These are phyloP conservation scores for Coix lacrymajobi DNA, from an alignment of 176 grass and related monocot species.

Conservation along the genomic window DNA sequence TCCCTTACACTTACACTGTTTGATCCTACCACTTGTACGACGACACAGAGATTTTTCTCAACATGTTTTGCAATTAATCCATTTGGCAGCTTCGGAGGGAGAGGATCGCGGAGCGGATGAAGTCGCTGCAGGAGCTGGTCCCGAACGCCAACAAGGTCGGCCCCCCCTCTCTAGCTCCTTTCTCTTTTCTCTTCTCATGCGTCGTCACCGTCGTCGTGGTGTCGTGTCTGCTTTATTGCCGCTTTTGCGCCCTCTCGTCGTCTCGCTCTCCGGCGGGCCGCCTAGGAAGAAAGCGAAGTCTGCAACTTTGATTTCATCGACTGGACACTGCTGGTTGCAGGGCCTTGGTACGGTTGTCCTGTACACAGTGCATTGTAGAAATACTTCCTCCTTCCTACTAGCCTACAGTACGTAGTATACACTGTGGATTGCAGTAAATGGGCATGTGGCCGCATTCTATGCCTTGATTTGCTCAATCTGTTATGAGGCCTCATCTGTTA, in stretches of 20 bases:
- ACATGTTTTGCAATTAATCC: neutral
- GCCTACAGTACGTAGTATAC: too few relatives aligned
- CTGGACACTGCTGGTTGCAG: too few relatives aligned
- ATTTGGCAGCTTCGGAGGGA: slow-evolving; percentile 73
- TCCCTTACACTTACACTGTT: too few relatives aligned
- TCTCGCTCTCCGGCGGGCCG: neutral
- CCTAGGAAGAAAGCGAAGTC: too few relatives aligned
- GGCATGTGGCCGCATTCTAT: too few relatives aligned
- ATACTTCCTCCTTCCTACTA: too few relatives aligned
- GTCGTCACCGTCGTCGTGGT: neutral
- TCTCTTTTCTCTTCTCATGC: neutral
- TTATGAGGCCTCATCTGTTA: too few relatives aligned
- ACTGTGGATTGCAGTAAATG: too few relatives aligned
- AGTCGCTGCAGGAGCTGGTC: slow-evolving; percentile 87
- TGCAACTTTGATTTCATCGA: too few relatives aligned
- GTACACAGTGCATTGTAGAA: too few relatives aligned
- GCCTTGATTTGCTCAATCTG: too few relatives aligned
- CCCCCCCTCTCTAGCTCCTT: neutral
- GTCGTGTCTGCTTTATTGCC: neutral
- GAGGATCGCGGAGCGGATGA: slow-evolving; percentile 97
- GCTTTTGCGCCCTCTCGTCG: neutral
- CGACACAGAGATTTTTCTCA: neutral
- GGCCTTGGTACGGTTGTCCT: too few relatives aligned
- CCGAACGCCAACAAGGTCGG: slow-evolving; percentile 91
- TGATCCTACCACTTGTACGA: neutral